Percentiles rank a stretch among this genome's conserved stretches.
These are phyloP conservation scores for Tetragonia tetragonoides DNA, from an alignment of 148 eudicot species.

Conservation along the genomic window DNA sequence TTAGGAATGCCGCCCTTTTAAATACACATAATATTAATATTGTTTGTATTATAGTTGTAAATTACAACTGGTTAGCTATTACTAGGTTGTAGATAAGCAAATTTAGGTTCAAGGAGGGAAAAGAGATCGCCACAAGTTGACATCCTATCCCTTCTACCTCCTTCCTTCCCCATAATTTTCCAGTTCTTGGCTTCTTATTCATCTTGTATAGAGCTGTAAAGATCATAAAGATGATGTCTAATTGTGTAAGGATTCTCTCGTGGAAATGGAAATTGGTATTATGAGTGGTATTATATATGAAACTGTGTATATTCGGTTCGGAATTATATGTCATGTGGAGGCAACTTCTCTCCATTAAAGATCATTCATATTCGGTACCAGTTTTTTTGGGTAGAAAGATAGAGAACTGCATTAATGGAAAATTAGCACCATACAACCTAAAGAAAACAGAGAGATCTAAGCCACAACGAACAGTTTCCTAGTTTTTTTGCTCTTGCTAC, in stretches of 20 bases:
- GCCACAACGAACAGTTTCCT: too few species aligned
- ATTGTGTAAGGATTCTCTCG: constrained; percentile 12
- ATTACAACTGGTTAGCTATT: constrained; percentile 1
- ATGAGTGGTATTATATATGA: not conserved
- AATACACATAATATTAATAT: not conserved
- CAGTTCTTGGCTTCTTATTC: not conserved
- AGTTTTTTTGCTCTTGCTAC: too few species aligned
- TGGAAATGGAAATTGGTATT: constrained; percentile 14
- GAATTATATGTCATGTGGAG: too few species aligned
- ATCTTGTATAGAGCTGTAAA: constrained; percentile 23
- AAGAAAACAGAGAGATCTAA: too few species aligned
- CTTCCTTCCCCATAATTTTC: constrained; percentile 10
- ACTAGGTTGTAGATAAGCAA: constrained; percentile 31
- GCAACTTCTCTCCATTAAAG: too few species aligned
- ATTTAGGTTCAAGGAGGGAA: constrained; percentile 20
- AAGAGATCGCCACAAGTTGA: constrained; percentile 26
- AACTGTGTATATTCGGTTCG: too few species aligned
- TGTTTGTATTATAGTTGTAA: constrained; percentile 30
- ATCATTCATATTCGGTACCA: too few species aligned
- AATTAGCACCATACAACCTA: too few species aligned
- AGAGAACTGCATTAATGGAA: too few species aligned
- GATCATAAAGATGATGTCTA: constrained; percentile 8
- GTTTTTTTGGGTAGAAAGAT: too few species aligned
- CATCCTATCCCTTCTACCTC: constrained; percentile 31
- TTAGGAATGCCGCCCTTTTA: constrained; percentile 7